These are phyloP conservation scores for Eimeria praecox DNA, from an alignment of 169 alveolate genomes.

Conservation along the genomic window DNA sequence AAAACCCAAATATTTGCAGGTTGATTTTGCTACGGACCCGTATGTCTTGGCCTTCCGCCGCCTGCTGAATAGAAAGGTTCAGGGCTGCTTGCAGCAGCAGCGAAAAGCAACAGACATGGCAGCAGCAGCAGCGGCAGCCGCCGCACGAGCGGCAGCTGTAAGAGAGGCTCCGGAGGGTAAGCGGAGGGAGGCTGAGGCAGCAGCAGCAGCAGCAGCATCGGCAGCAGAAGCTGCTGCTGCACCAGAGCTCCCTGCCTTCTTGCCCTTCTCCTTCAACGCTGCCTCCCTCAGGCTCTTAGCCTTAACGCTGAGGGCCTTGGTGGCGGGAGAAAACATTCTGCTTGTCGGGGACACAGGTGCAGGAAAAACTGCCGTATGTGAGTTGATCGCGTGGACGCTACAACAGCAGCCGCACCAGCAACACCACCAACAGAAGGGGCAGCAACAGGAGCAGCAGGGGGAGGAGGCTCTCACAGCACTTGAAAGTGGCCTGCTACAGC, in stretches of 20 bases:
- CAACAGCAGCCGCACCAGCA: slow-evolving; percentile 75
- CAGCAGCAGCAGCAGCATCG: slow-evolving; percentile 32
- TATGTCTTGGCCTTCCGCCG: slow-evolving; percentile 80
- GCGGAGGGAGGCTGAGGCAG: slow-evolving; percentile 41
- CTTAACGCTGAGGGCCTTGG: slow-evolving; percentile 95
- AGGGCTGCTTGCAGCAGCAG: slow-evolving; percentile 73
- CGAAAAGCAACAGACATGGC: slow-evolving; percentile 23
- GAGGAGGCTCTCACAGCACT: background rate
- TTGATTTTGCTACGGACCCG: slow-evolving; percentile 85
- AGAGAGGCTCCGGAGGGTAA: slow-evolving; percentile 8
- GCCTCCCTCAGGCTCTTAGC: slow-evolving; percentile 91
- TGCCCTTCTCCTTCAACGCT: slow-evolving; percentile 84
- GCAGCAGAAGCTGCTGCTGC: slow-evolving; percentile 66
- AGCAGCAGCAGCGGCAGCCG: slow-evolving; percentile 63
- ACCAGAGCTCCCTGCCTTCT: slow-evolving; percentile 74
- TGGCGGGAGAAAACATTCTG: slow-evolving; percentile 97
- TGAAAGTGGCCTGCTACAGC: background rate
- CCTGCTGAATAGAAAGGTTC: slow-evolving; percentile 78
- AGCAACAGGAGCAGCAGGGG: slow-evolving; percentile 53
- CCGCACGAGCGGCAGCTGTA: slow-evolving; percentile 66
- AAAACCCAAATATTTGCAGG: slow-evolving; percentile 72
- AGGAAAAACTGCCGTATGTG: slow-evolving; percentile 99
- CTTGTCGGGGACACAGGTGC: slow-evolving; percentile 99
- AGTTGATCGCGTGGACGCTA: slow-evolving; percentile 92
- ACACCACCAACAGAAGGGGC: slow-evolving; percentile 34